Percentiles rank a stretch among this genome's conserved stretches.
Evolutionary conservation across 2,329 filamentous ascomycete species (phyloP).

Genomic region (Ceratocystis huliohia): DNA sequence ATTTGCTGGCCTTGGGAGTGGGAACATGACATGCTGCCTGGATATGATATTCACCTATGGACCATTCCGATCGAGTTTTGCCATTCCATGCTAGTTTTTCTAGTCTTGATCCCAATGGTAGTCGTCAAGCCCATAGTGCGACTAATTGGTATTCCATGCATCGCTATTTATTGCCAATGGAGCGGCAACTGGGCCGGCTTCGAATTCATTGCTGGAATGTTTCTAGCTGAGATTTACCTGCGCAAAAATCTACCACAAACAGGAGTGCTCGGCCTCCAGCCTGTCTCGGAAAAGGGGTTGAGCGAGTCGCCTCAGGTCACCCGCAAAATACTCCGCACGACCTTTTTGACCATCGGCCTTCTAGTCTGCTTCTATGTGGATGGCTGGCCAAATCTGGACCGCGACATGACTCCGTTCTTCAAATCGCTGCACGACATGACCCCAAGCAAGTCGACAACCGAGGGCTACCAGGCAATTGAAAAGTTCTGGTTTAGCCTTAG

Average conservation of each 20-base stretch:
- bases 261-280: slow-evolving; percentile 10
- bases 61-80: slow-evolving; percentile 50
- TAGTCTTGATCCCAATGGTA: slow-evolving; percentile 39
- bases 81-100: slow-evolving; percentile 45
- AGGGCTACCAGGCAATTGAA: slow-evolving; percentile 33
- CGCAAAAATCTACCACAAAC: slow-evolving; percentile 25
- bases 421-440: slow-evolving; percentile 40
- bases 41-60: slow-evolving; percentile 48
- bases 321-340: slow-evolving; percentile 3
- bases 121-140: slow-evolving; percentile 34
- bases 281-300: background rate
- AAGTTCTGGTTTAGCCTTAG: slow-evolving; percentile 46
- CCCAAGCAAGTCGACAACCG: slow-evolving; percentile 37
- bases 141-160: slow-evolving; percentile 31
- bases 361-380: slow-evolving; percentile 28
- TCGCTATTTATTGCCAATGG: slow-evolving; percentile 32
- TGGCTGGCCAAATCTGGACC: slow-evolving; percentile 20
- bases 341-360: slow-evolving; percentile 14
- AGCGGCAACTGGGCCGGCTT: slow-evolving; percentile 21
- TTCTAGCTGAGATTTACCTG: slow-evolving; percentile 43
- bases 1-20: slow-evolving; percentile 23
- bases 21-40: slow-evolving; percentile 18
- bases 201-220: slow-evolving; percentile 40
- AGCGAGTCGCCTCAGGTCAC: background rate
- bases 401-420: slow-evolving; percentile 20